These are phyloP conservation scores for Adansonia madagascariensis DNA, from an alignment of 441 rosid genomes.

Conservation along the genomic window DNA sequence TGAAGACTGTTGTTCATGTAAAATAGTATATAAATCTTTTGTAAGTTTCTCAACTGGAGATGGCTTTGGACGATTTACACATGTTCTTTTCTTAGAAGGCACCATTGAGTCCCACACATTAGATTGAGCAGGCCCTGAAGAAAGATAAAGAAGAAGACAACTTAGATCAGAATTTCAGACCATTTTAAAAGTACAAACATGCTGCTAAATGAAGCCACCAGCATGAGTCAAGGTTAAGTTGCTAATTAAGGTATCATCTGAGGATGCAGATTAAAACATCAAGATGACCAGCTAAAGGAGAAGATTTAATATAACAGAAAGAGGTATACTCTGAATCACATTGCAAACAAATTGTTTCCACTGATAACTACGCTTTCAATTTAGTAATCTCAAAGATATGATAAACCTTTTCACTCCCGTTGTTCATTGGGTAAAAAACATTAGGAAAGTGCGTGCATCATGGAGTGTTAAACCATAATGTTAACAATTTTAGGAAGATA, in stretches of 20 bases:
- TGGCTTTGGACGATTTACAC: slow-evolving; percentile 77
- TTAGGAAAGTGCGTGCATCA: neutral
- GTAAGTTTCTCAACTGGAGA: slow-evolving; percentile 95
- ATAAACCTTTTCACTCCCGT: neutral
- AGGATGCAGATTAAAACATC: neutral
- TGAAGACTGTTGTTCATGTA: slow-evolving; percentile 91
- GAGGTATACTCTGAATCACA: neutral
- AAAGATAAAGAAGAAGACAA: slow-evolving; percentile 20
- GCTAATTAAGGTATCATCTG: neutral
- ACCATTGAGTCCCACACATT: slow-evolving; percentile 86
- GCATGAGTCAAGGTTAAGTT: slow-evolving; percentile 1
- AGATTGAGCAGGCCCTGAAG: slow-evolving; percentile 83
- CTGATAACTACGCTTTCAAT: neutral
- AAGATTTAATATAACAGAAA: neutral
- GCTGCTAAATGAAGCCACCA: neutral
- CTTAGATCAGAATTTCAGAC: slow-evolving; percentile 14
- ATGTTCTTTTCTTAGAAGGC: slow-evolving; percentile 89
- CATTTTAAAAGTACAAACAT: slow-evolving; percentile 7
- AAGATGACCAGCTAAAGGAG: neutral
- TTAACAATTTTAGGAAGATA: neutral
- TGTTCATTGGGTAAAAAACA: neutral
- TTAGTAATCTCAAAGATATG: neutral
- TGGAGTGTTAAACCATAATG: neutral
- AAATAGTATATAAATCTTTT: slow-evolving; percentile 75
- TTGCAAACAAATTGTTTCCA: slow-evolving; percentile 2